A percentile compares a stretch with the other conserved stretches of the same genome.
Evolutionary conservation across 23 red algal species (phyloP).

Genomic region (Cyanidiococcus yangmingshanensis): DNA sequence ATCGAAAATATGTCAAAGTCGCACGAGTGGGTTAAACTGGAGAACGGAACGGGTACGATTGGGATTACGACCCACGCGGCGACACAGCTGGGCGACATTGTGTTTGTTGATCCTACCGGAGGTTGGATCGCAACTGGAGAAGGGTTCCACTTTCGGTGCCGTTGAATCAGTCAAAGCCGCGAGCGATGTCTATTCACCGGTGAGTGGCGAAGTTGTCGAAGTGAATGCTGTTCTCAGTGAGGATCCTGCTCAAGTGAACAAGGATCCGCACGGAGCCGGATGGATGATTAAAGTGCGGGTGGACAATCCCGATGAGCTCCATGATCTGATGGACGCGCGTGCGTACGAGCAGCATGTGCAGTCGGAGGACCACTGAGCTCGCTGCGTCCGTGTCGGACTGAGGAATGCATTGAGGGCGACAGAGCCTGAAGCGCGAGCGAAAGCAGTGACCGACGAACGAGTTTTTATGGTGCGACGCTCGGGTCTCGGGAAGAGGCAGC

Average conservation of each 20-base stretch:
- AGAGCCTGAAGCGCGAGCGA: not conserved
- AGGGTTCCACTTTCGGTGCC: conserved; percentile 39
- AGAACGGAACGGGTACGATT: conserved; percentile 64
- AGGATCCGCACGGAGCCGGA: conserved; percentile 42
- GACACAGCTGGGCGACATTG: conserved; percentile 77
- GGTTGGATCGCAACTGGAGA: conserved; percentile 36
- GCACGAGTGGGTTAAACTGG: conserved; percentile 88
- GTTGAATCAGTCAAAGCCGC: conserved; percentile 96
- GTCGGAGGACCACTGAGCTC: not conserved
- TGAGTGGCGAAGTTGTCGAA: conserved; percentile 60
- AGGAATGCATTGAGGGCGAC: no score
- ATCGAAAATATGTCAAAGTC: conserved; percentile 80
- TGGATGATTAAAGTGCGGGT: conserved; percentile 83
- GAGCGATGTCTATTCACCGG: conserved; percentile 59
- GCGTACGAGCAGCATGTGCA: conserved; percentile 34
- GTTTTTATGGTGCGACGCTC: no score
- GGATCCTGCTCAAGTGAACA: conserved; percentile 54
- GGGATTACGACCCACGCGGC: conserved; percentile 89
- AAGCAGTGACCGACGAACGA: not conserved
- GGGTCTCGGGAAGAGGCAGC: no score
- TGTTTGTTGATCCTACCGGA: conserved; percentile 78
- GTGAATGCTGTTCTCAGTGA: conserved; percentile 56
- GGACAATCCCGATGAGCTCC: conserved; percentile 38
- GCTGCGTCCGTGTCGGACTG: no score
- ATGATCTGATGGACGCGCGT: conserved; percentile 35